A percentile compares a stretch with the other conserved stretches of the same genome.
Evolutionary conservation across 192 early-diverging fungal genomes (phyloP).

Genomic region (Diversispora epigaea): DNA sequence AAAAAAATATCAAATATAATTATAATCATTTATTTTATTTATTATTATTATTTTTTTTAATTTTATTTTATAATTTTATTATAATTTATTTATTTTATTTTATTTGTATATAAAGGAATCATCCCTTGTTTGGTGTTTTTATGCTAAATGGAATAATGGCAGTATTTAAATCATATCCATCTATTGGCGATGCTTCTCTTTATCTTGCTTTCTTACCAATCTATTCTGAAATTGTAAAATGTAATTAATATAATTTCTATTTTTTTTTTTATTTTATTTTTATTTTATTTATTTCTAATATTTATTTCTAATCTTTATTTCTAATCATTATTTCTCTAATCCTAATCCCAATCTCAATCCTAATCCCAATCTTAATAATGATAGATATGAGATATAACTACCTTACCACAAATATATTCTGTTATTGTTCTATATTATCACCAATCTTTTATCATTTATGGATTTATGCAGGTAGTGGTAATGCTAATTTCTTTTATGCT

Average conservation of each 20-base stretch:
- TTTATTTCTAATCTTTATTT: not conserved
- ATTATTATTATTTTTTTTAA: not conserved
- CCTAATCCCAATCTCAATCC: not conserved
- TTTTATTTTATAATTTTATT: not conserved
- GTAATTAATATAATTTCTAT: slow-evolving; percentile 45
- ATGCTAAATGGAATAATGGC: slow-evolving; percentile 75
- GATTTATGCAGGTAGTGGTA: slow-evolving; percentile 94
- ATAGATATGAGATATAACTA: slow-evolving; percentile 83
- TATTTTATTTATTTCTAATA: not conserved
- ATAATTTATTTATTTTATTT: not conserved
- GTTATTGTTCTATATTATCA: slow-evolving; percentile 74
- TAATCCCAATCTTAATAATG: not conserved
- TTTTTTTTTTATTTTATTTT: not conserved
- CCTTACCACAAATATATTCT: slow-evolving; percentile 65
- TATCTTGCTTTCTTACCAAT: slow-evolving; percentile 80
- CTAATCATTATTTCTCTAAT: not conserved
- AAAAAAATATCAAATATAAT: too few species aligned
- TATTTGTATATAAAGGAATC: slow-evolving; percentile 47
- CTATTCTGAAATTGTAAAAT: slow-evolving; percentile 85
- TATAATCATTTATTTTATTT: not conserved
- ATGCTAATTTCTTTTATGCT: slow-evolving; percentile 98
- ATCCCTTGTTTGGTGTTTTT: slow-evolving; percentile 76
- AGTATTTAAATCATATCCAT: slow-evolving; percentile 93
- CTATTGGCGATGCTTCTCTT: slow-evolving; percentile 80
- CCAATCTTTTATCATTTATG: slow-evolving; percentile 94